Evolutionary conservation across 441 rosid genomes (phyloP), one percentile per base, ranked within the genome.

Genomic region (Oxalis stricta): DNA sequence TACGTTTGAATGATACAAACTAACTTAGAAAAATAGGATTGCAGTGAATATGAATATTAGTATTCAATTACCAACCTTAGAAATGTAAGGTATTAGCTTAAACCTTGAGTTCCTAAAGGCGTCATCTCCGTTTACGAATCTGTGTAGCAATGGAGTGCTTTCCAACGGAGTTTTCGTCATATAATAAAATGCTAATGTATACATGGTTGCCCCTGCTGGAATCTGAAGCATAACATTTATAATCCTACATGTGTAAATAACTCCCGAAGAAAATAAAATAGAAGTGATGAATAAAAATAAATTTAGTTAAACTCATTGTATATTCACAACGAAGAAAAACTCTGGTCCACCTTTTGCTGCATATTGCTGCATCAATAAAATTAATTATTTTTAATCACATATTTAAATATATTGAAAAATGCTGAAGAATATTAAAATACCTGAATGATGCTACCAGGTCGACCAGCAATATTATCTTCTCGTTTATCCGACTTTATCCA

Each of bases 51-150:
- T n/a, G n/a, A n/a, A n/a, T n/a, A n/a, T n/a, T n/a, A n/a, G n/a
- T n/a, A n/a, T n/a, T n/a, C n/a, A n/a, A n/a, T n/a, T n/a, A n/a
- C 86, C 15, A 52, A 84, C 97, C 97, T 82, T 77, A 35, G 94
- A 82, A 66, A 89, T 89, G 77, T 84, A 84, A 22, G 97, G 95
- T 64, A 88, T 84, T 63, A 88, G 95, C 75, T 88, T 88, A 73
- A 88, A 88, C 69, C 95, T 78, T 34, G 95, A 89, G 57, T 89
- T 89, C 67, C 95, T 80, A 56, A 63, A 72, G 17, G 94, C 71
- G 51, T 89, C 83, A 54, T 88, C 97, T 20, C 94, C 91, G 30
- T 76, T 72, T 37, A 89, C 55, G 70, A 89, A 89, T 58, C 79
- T 76, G 49, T 76, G 69, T 15, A 89, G 65, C 73, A 89, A 66